Base-by-base conservation (phyloP, 495 filamentous ascomycete genomes). In the Baudoinia panamericana region DNA sequence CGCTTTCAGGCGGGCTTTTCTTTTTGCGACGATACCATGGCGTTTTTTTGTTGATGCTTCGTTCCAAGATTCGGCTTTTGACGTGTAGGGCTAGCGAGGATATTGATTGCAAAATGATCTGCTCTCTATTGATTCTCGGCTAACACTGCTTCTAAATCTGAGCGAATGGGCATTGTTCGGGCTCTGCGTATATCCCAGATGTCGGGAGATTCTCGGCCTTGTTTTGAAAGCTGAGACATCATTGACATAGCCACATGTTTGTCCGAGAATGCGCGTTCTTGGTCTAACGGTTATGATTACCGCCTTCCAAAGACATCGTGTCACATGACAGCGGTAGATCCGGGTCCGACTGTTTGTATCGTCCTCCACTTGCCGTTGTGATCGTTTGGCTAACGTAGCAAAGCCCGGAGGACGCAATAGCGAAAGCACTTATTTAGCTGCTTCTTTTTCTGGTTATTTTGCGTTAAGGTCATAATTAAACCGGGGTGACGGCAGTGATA, bases 271-370 rank as follows among this genome's bases (percentile, higher is more conserved):
- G n/a, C 11, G 41, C 33, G 26, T 39, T 39, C 36, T 32, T 46
- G 36, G 43, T 46, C 43, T 46, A 46, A 33, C 34, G 43, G 43
- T 46, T 40, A 46, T 34, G 43, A 46, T 46, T 46, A 28, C 36
- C 31, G 43, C 43, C 43, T 46, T 46, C 43, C 43, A 46, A 15
- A 5, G 13, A 9, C 26, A 5, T 23, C 9, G 36, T 26, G 19
- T n/a, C n/a, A n/a, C n/a, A n/a, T n/a, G n/a, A n/a, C n/a, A 46
- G 43, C 43, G 31, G 36, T 28, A 46, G 43, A 36, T 30, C 26
- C 24, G 43, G 43, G 38, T 41, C 32, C 38, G 26, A 41, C 25
- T 41, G 33, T 36, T 36, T 28, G 7, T 7, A 28, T 7, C 7
- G 25, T 8, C 7, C n/a, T 28, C 25, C n/a, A 8, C 8, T 28